Evolutionary conservation across 2,329 filamentous ascomycete genomes (phyloP).

Genomic region (Decorospora gaudefroyi): DNA sequence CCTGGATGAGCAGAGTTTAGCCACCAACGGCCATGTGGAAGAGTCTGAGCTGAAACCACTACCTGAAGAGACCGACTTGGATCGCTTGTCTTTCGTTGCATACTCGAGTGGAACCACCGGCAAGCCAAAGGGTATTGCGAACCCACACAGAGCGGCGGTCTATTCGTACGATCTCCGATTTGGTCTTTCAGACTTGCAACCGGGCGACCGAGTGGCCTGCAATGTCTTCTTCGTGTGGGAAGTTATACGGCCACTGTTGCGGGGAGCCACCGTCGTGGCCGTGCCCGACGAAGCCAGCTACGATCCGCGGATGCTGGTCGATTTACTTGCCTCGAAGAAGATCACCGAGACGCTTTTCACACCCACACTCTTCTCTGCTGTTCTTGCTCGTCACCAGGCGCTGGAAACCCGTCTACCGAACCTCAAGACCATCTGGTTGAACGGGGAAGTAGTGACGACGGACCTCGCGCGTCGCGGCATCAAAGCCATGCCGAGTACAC

Average conservation of each 20-base stretch:
- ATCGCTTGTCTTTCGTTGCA: slow-evolving; percentile 76
- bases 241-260: slow-evolving; percentile 74
- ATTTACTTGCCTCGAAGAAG: slow-evolving; percentile 66
- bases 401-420: slow-evolving; percentile 67
- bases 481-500: slow-evolving; percentile 68
- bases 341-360: slow-evolving; percentile 85
- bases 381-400: slow-evolving; percentile 70
- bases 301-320: slow-evolving; percentile 73
- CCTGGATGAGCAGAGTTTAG: slow-evolving; percentile 57
- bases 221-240: slow-evolving; percentile 91
- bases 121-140: slow-evolving; percentile 80
- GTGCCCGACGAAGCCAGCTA: slow-evolving; percentile 78
- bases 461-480: slow-evolving; percentile 72
- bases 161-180: slow-evolving; percentile 76
- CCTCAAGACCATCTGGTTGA: slow-evolving; percentile 74
- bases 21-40: slow-evolving; percentile 41
- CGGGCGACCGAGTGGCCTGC: slow-evolving; percentile 79
- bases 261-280: slow-evolving; percentile 75
- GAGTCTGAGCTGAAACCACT: slow-evolving; percentile 55
- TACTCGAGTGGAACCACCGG: slow-evolving; percentile 80
- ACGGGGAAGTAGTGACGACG: slow-evolving; percentile 80
- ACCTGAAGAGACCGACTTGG: slow-evolving; percentile 69
- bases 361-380: slow-evolving; percentile 74
- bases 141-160: slow-evolving; percentile 74
- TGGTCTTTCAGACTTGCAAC: slow-evolving; percentile 67